These are phyloP conservation scores for Filobasidium floriforme DNA, from an alignment of 768 basidiomycete species.

Conservation along the genomic window DNA sequence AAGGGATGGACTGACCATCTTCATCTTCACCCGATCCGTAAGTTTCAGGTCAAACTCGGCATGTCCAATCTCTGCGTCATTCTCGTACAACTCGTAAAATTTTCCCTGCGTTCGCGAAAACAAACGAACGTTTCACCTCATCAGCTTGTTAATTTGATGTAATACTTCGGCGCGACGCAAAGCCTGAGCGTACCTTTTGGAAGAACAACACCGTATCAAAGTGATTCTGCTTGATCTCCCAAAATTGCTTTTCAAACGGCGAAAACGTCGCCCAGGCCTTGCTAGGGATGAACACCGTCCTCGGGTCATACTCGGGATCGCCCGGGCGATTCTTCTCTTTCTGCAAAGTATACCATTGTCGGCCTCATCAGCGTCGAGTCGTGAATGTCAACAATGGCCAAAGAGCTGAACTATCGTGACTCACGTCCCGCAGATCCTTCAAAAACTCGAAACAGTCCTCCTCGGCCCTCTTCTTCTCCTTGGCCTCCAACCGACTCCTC, in stretches of 20 bases:
- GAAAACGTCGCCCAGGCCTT: constrained; percentile 75
- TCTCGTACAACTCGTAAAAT: constrained; percentile 67
- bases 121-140: background rate
- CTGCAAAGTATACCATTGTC: constrained; percentile 49
- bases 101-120: constrained; percentile 50
- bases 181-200: constrained; percentile 69
- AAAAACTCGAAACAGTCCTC: constrained; percentile 75
- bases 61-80: constrained; percentile 85
- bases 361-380: too few species aligned
- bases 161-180: background rate
- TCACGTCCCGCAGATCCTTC: constrained; percentile 61
- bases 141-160: too few species aligned
- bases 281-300: constrained; percentile 73
- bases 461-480: constrained; percentile 68
- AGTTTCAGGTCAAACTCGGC: constrained; percentile 87
- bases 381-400: background rate
- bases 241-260: constrained; percentile 85
- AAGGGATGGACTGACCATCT: constrained; percentile 61
- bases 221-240: constrained; percentile 92
- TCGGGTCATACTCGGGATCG: constrained; percentile 81
- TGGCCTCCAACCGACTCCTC: constrained; percentile 63
- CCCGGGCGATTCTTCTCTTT: constrained; percentile 71
- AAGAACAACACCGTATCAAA: constrained; percentile 96
- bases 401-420: constrained; percentile 28
- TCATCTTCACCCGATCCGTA: constrained; percentile 86